Conservation (phyloP, 805 yeast species). For the Kuraishia molischiana region DNA sequence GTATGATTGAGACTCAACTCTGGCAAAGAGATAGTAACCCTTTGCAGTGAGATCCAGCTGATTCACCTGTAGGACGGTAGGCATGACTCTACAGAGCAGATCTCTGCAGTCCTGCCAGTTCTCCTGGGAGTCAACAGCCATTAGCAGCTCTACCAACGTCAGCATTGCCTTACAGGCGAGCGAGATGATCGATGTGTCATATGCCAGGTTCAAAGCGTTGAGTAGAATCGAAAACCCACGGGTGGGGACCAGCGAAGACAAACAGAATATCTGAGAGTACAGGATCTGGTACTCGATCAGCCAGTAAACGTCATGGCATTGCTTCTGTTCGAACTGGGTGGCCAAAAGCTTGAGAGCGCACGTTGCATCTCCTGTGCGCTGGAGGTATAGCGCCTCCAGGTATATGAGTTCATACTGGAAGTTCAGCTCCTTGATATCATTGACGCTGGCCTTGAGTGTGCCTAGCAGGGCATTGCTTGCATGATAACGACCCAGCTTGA, state of each 20-base stretch:
- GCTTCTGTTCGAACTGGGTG: conserved; percentile 11
- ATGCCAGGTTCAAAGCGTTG: conserved; percentile 39
- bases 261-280: conserved; percentile 32
- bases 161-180: conserved; percentile 14
- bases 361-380: conserved; percentile 11
- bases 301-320: conserved; percentile 29
- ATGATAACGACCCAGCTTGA: conserved; percentile 27
- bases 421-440: conserved; percentile 22
- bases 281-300: conserved; percentile 35
- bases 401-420: conserved; percentile 16
- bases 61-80: conserved; percentile 30
- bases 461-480: conserved; percentile 25
- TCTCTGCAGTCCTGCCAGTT: conserved; percentile 32
- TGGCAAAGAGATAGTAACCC: conserved; percentile 21
- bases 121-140: conserved; percentile 19
- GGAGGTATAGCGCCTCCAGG: conserved; percentile 14
- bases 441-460: conserved; percentile 16
- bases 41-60: conserved; percentile 28
- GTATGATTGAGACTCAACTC: too few relatives aligned
- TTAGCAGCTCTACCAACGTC: conserved; percentile 33
- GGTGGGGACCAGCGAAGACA: conserved; percentile 29
- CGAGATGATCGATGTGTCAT: conserved; percentile 33
- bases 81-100: conserved; percentile 31
- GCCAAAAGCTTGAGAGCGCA: conserved; percentile 13
- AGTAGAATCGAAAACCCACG: conserved; percentile 40